Conservation (phyloP, 2,329 filamentous ascomycete species). For the Biscogniauxia mediterranea region DNA sequence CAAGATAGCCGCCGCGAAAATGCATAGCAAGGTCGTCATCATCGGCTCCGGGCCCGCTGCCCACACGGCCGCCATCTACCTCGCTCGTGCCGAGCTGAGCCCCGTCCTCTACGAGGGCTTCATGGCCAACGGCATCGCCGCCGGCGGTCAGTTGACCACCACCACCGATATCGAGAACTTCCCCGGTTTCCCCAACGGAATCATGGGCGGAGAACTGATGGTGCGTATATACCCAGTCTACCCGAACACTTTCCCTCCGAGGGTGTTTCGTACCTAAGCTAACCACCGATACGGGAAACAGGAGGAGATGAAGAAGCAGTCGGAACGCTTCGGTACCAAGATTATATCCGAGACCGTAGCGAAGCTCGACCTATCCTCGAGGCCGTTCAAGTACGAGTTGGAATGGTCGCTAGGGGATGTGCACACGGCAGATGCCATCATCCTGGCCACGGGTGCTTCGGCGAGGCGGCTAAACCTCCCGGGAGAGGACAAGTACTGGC, state of each 20-base stretch:
- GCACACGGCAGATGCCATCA: slow-evolving; percentile 87
- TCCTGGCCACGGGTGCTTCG: slow-evolving; percentile 93
- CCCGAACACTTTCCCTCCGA: background rate
- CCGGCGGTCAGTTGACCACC: slow-evolving; percentile 94
- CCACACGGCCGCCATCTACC: slow-evolving; percentile 96
- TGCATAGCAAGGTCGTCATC: slow-evolving; percentile 92
- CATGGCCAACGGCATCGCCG: slow-evolving; percentile 93
- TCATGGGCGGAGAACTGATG: slow-evolving; percentile 89
- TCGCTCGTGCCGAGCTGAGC: slow-evolving; percentile 89
- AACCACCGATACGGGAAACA: slow-evolving; percentile 25
- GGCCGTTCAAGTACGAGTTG: slow-evolving; percentile 91
- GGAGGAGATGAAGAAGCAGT: slow-evolving; percentile 91
- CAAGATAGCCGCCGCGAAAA: slow-evolving; percentile 54
- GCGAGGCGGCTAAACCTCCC: slow-evolving; percentile 78
- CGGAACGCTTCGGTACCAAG: slow-evolving; percentile 85
- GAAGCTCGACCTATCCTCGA: slow-evolving; percentile 77
- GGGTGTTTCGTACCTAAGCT: background rate
- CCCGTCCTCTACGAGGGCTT: slow-evolving; percentile 97
- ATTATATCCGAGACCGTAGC: slow-evolving; percentile 92
- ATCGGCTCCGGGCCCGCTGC: slow-evolving; percentile 95
- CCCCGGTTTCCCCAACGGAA: slow-evolving; percentile 86
- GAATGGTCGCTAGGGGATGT: slow-evolving; percentile 82
- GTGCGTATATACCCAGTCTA: slow-evolving; percentile 36
- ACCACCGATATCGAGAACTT: slow-evolving; percentile 99
- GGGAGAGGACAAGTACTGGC: slow-evolving; percentile 96